These are phyloP conservation scores for Yamadazyma oceani DNA, from an alignment of 1,139 yeast species.

Conservation along the genomic window DNA sequence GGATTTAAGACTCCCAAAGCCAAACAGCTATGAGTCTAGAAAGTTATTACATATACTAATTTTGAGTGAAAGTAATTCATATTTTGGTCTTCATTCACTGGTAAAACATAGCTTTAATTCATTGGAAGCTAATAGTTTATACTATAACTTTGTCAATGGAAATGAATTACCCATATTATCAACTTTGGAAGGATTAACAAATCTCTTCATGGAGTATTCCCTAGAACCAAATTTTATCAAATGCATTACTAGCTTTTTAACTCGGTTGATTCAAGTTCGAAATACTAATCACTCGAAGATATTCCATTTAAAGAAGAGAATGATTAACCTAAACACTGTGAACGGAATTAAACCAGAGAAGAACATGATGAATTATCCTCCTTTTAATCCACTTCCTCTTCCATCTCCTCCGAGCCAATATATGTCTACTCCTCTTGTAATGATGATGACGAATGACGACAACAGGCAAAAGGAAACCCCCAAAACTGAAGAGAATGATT, in stretches of 20 bases:
- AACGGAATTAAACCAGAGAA: slow-evolving; percentile 24
- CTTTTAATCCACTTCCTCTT: slow-evolving; percentile 24
- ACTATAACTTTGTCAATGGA: slow-evolving; percentile 23
- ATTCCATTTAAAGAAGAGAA: slow-evolving; percentile 15
- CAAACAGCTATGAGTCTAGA: slow-evolving; percentile 11
- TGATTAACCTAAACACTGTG: slow-evolving; percentile 13
- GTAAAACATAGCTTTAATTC: slow-evolving; percentile 6
- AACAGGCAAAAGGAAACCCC: background rate
- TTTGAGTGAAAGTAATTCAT: slow-evolving; percentile 12
- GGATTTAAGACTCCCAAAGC: slow-evolving; percentile 11
- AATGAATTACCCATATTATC: slow-evolving; percentile 12
- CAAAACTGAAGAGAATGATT: slow-evolving; percentile 4
- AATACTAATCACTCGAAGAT: slow-evolving; percentile 13
- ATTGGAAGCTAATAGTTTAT: slow-evolving; percentile 17
- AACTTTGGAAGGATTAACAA: slow-evolving; percentile 13
- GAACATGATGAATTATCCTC: slow-evolving; percentile 29
- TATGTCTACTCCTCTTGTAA: slow-evolving; percentile 10
- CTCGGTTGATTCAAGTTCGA: slow-evolving; percentile 14
- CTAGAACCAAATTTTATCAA: slow-evolving; percentile 17
- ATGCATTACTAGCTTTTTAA: slow-evolving; percentile 16
- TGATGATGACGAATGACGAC: slow-evolving; percentile 10
- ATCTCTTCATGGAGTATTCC: slow-evolving; percentile 10
- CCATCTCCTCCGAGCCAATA: slow-evolving; percentile 18
- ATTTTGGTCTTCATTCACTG: slow-evolving; percentile 5
- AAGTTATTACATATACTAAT: slow-evolving; percentile 15